Base-by-base conservation (phyloP, 805 yeast genomes). In the Wilhelminamyces savonicus region DNA sequence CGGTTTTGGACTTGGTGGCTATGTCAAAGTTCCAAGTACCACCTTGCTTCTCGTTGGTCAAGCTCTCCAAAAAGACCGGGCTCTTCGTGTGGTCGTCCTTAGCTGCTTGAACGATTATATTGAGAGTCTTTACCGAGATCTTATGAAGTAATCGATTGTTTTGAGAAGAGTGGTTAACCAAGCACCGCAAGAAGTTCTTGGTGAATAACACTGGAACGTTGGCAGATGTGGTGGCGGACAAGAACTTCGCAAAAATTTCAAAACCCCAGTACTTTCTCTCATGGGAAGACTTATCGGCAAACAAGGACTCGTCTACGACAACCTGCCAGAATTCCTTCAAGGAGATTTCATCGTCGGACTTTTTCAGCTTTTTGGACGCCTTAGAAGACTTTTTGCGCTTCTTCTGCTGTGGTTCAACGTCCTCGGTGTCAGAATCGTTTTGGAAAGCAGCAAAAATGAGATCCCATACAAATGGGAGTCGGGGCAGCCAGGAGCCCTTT, bases 251-350 rank as follows among this genome's bases (percentile, higher is more conserved):
- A 37, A 88, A 76, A 8, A 87, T 70, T 42, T 82, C 82, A 44
- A 88, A 76, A 0, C 96, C 97, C 72, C 85, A 74, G 53, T 70
- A 83, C 52, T 88, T 90, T 34, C 95, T 67, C 52, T 88, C 97
- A 19, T 79, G 74, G 1, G 96, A 86, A 0, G 95, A 68, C 40
- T 78, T 75, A 21, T 74, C 76, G 4, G 83, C 65, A 43, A 90
- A 88, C 36, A 83, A 74, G 4, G 82, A 71, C 44, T 86, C 92
- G 49, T 90, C 97, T 11, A 90, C 72, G 5, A 76, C 78, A 3
- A 69, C 62, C 42, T 76, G 73, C 94, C 95, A 87, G 52, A 90
- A 87, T 31, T 83, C 92, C 26, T 51, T 47, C 27, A 64, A 41
- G 0, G 50, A 27, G 4, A 62, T 41, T 10, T 7, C 62, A 52